Evolutionary conservation across 1,139 yeast genomes (phyloP).

Genomic region (Diutina rugosa): DNA sequence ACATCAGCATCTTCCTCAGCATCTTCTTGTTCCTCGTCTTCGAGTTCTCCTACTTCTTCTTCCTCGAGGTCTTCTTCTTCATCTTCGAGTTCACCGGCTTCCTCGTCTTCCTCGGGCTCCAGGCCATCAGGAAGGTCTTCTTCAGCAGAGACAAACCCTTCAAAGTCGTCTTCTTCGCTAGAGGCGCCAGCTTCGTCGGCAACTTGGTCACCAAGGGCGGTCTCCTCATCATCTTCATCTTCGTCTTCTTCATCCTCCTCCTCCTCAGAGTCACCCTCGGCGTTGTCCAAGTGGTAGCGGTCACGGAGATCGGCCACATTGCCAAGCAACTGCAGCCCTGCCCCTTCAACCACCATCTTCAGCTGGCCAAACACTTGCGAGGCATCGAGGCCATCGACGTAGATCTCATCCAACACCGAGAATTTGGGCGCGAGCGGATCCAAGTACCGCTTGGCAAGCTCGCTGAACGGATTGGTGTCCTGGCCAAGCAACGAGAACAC

Average conservation of each 20-base stretch:
- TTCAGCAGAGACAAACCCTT: conserved; percentile 7
- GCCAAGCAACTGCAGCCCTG: conserved; percentile 42
- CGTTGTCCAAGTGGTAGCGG: conserved; percentile 4
- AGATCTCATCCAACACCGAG: conserved; percentile 70
- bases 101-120: conserved; percentile 7
- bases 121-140: conserved; percentile 8
- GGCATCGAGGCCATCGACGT: conserved; percentile 78
- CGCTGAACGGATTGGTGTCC: conserved; percentile 11
- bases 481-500: not conserved
- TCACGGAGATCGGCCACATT: conserved; percentile 21
- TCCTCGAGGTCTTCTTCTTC: conserved; percentile 8
- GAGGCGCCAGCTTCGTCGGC: conserved; percentile 10
- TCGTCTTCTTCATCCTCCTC: conserved; percentile 9
- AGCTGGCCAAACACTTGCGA: conserved; percentile 92
- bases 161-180: not conserved
- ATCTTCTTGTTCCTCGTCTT: conserved; percentile 7
- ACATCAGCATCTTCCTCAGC: conserved; percentile 10
- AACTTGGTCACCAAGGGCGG: conserved; percentile 2
- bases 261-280: conserved; percentile 16
- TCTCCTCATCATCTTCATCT: conserved; percentile 6
- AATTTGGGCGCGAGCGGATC: conserved; percentile 55
- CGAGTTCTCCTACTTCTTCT: conserved; percentile 8
- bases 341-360: conserved; percentile 66
- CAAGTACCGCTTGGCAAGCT: conserved; percentile 37
- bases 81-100: conserved; percentile 9